Conservation (phyloP, 768 basidiomycete species). For the Tricholoma terreum region DNA sequence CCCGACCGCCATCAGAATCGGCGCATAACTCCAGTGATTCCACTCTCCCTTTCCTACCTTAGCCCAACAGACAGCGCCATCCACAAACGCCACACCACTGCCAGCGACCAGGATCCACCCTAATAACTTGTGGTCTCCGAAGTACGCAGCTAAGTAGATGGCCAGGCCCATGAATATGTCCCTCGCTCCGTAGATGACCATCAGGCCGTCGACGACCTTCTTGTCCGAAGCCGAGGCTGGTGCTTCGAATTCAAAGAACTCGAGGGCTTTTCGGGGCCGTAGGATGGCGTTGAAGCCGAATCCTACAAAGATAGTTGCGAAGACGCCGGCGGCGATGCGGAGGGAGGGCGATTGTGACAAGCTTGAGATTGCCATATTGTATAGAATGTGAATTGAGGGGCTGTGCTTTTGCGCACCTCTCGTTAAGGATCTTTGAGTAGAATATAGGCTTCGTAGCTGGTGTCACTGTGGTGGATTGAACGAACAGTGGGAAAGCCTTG, state of each 20-base stretch:
- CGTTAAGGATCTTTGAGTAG: no score
- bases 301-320: slow-evolving; percentile 12
- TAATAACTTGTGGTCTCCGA: slow-evolving; percentile 9
- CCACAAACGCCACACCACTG: slow-evolving; percentile 11
- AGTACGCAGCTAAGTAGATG: slow-evolving; percentile 9
- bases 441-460: no score
- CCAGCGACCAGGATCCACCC: slow-evolving; percentile 13
- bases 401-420: no score
- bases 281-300: slow-evolving; percentile 13
- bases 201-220: slow-evolving; percentile 11
- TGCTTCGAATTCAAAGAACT: slow-evolving; percentile 10
- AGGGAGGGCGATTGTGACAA: slow-evolving; percentile 8
- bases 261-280: slow-evolving; percentile 9
- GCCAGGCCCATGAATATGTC: slow-evolving; percentile 15
- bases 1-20: slow-evolving; percentile 1
- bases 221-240: slow-evolving; percentile 1
- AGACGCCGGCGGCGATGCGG: slow-evolving; percentile 7
- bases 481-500: no score
- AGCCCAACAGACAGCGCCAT: slow-evolving; percentile 6
- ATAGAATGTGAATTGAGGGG: no score
- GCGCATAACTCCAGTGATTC: slow-evolving; percentile 4
- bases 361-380: slow-evolving; percentile 2
- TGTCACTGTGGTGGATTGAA: no score
- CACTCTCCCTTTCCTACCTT: slow-evolving; percentile 1
- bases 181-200: slow-evolving; percentile 10